Percentiles rank a stretch among this genome's conserved stretches.
phyloP scores from a whole-genome alignment of 768 basidiomycete species.

The Pleurotus citrinopileatus region DNA sequence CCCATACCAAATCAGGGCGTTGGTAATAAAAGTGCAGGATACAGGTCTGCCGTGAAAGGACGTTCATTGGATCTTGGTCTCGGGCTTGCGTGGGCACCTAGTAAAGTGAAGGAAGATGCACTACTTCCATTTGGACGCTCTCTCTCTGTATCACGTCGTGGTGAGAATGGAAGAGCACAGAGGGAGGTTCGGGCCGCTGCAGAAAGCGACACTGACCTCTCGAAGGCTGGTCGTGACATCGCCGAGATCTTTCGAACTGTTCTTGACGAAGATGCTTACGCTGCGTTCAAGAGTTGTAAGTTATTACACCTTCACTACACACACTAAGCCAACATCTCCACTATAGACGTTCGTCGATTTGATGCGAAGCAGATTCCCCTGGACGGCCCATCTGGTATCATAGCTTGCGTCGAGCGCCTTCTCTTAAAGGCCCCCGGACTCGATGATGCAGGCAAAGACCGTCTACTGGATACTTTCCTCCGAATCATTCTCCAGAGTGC shows the following conservation, averaged over 20 bases:
- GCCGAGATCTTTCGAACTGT: conserved; percentile 45
- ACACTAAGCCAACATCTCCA: conserved; percentile 6
- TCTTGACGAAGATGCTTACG: conserved; percentile 45
- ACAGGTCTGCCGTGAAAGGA: conserved; percentile 53
- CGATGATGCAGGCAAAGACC: conserved; percentile 42
- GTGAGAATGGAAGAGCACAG: conserved; percentile 17
- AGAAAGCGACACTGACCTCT: conserved; percentile 18
- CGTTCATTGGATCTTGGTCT: conserved; percentile 71
- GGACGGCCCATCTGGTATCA: conserved; percentile 69
- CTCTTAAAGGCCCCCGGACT: conserved; percentile 48
- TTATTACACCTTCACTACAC: conserved; percentile 10
- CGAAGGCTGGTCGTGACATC: conserved; percentile 41
- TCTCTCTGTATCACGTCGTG: conserved; percentile 15
- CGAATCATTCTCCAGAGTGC: conserved; percentile 55
- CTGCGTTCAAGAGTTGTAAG: conserved; percentile 65
- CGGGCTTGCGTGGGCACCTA: conserved; percentile 71
- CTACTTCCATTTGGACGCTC: conserved; percentile 43
- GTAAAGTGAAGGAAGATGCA: conserved; percentile 63
- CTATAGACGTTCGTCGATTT: conserved; percentile 67
- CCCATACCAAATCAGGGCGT: conserved; percentile 16
- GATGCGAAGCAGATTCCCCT: conserved; percentile 74
- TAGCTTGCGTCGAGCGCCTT: conserved; percentile 60
- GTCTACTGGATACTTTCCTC: conserved; percentile 58
- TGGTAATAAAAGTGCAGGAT: conserved; percentile 22
- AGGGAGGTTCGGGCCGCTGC: conserved; percentile 19